phyloP scores from a whole-genome alignment of 2,329 filamentous ascomycete genomes.

The Colletotrichum sp. region DNA sequence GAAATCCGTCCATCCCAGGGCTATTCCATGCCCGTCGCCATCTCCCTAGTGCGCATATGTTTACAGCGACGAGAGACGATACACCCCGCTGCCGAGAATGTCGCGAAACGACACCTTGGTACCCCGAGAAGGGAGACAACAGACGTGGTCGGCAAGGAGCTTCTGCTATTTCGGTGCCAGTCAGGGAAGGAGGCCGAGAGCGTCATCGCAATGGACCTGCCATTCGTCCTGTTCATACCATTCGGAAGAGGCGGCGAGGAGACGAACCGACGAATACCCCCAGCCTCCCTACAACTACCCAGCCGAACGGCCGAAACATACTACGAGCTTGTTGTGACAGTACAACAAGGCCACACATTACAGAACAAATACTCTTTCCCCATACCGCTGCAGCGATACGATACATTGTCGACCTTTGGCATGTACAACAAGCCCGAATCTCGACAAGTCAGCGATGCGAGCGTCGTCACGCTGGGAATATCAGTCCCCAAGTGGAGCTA shows the following conservation, averaged over 20 bases:
- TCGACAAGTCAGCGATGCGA: constrained; percentile 84
- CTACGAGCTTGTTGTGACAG: constrained; percentile 94
- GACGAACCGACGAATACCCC: constrained; percentile 86
- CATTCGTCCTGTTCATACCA: constrained; percentile 96
- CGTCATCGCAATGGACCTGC: constrained; percentile 94
- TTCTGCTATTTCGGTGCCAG: constrained; percentile 86
- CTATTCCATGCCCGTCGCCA: constrained; percentile 84
- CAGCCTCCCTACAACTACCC: constrained; percentile 87
- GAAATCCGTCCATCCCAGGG: constrained; percentile 90
- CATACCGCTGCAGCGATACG: constrained; percentile 89
- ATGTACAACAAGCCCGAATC: constrained; percentile 98
- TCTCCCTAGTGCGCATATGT: constrained; percentile 93
- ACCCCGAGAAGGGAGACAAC: constrained; percentile 89
- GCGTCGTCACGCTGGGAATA: constrained; percentile 88
- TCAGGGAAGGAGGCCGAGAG: constrained; percentile 85
- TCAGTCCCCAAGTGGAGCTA: constrained; percentile 96
- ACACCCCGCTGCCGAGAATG: constrained; percentile 92
- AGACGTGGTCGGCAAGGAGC: constrained; percentile 94
- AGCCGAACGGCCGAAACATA: constrained; percentile 95
- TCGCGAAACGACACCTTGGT: constrained; percentile 89
- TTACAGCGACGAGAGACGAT: constrained; percentile 95
- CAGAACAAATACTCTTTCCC: constrained; percentile 93
- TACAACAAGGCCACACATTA: constrained; percentile 86
- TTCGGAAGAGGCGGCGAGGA: constrained; percentile 92
- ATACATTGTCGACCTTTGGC: constrained; percentile 96